Percentiles rank a stretch among this genome's conserved stretches.
Evolutionary conservation across 371 early-diverging fungal species (phyloP).

Genomic region (Entomophthora muscae): DNA sequence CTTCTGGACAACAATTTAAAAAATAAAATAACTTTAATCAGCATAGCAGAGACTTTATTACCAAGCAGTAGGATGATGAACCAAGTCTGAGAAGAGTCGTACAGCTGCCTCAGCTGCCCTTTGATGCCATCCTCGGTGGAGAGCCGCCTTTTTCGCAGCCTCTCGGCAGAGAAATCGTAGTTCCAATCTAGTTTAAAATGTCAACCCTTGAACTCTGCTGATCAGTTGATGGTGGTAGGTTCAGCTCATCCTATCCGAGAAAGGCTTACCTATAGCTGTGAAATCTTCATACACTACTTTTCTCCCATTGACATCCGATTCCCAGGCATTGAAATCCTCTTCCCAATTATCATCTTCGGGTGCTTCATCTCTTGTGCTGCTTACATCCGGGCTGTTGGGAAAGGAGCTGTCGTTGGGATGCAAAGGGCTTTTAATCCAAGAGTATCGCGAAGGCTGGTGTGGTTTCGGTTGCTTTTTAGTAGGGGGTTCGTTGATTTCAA

Average conservation of each 20-base stretch:
- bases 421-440: neutral
- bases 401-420: neutral
- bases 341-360: constrained; percentile 14
- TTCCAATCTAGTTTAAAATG: constrained; percentile 87
- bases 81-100: constrained; percentile 72
- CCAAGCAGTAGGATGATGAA: neutral
- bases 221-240: too few species aligned
- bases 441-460: neutral
- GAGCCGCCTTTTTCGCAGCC: constrained; percentile 47
- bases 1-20: too few species aligned
- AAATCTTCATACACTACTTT: constrained; percentile 40
- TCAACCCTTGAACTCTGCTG: too few species aligned
- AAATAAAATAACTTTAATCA: too few species aligned
- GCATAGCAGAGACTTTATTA: neutral
- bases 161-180: constrained; percentile 78
- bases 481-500: neutral
- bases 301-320: constrained; percentile 24
- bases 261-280: constrained; percentile 30
- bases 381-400: neutral
- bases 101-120: constrained; percentile 34
- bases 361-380: neutral
- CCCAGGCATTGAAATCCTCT: constrained; percentile 16
- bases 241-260: too few species aligned
- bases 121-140: constrained; percentile 28
- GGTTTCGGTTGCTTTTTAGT: neutral